Conservation (phyloP, 345 rosid species). For the Eucalyptus curtisii region DNA sequence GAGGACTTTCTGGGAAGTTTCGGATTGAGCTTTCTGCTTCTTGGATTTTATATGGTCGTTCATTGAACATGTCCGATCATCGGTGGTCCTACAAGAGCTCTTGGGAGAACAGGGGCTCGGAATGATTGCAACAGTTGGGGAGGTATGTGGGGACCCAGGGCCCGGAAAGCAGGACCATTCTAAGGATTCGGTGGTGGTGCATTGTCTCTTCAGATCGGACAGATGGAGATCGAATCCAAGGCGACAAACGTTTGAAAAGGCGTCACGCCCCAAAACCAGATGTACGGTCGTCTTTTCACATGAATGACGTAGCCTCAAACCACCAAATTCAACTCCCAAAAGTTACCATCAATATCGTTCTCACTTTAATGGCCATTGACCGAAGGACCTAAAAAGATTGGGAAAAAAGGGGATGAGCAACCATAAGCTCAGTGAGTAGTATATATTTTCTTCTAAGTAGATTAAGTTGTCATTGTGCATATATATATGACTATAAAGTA, state of each 20-base stretch:
- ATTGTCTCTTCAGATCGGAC: neutral
- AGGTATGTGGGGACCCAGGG: neutral
- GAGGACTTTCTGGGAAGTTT: neutral
- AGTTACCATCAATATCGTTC: too few relatives aligned
- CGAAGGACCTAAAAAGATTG: too few relatives aligned
- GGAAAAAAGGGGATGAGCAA: accelerated
- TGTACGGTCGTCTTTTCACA: too few relatives aligned
- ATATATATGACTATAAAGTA: too few relatives aligned
- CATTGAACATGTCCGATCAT: neutral
- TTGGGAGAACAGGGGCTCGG: neutral
- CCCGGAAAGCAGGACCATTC: neutral
- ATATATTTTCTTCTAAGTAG: too few relatives aligned
- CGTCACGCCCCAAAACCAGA: too few relatives aligned
- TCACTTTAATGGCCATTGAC: too few relatives aligned
- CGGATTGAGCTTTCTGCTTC: neutral
- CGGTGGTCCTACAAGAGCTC: neutral
- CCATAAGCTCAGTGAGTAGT: accelerated
- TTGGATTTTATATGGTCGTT: neutral
- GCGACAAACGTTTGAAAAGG: neutral
- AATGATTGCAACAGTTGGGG: neutral
- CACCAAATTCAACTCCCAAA: too few relatives aligned
- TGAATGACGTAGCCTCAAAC: accelerated
- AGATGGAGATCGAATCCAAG: neutral
- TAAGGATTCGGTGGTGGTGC: neutral
- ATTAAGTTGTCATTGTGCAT: too few relatives aligned